Conservation (phyloP, 331 rosid species). For the Rhamnella rubrinervis region DNA sequence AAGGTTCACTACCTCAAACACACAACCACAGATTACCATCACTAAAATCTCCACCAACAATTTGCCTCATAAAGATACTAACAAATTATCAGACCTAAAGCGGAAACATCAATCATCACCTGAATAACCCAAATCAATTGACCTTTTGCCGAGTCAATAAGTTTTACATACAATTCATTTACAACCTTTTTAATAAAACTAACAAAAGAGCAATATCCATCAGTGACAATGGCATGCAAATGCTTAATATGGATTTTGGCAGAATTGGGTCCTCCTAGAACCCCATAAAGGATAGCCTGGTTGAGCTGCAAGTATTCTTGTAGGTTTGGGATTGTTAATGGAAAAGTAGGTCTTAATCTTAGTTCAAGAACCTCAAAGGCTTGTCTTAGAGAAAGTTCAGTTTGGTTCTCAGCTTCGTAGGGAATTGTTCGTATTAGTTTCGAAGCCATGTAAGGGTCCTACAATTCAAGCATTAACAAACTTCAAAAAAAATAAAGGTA, state of each 20-base stretch:
- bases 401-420: constrained; percentile 46
- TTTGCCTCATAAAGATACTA: constrained; percentile 66
- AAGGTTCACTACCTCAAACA: constrained; percentile 41
- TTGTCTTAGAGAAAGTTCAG: constrained; percentile 43
- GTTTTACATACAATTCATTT: constrained; percentile 49
- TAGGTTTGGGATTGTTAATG: constrained; percentile 45
- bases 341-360: constrained; percentile 62
- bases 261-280: constrained; percentile 50
- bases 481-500: too few species aligned
- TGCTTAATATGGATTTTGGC: constrained; percentile 67
- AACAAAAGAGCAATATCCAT: constrained; percentile 51
- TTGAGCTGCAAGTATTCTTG: constrained; percentile 52
- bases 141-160: constrained; percentile 38
- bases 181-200: constrained; percentile 33
- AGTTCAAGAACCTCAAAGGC: constrained; percentile 47
- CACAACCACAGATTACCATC: constrained; percentile 64
- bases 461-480: neutral
- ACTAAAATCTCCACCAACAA: constrained; percentile 54
- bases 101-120: constrained; percentile 53
- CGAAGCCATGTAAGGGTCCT: constrained; percentile 29
- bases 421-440: constrained; percentile 30
- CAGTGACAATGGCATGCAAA: constrained; percentile 64
- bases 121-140: constrained; percentile 55
- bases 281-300: constrained; percentile 52
- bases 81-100: constrained; percentile 43